Conservation (phyloP, 1,139 yeast genomes). For the Eremothecium coryli region DNA sequence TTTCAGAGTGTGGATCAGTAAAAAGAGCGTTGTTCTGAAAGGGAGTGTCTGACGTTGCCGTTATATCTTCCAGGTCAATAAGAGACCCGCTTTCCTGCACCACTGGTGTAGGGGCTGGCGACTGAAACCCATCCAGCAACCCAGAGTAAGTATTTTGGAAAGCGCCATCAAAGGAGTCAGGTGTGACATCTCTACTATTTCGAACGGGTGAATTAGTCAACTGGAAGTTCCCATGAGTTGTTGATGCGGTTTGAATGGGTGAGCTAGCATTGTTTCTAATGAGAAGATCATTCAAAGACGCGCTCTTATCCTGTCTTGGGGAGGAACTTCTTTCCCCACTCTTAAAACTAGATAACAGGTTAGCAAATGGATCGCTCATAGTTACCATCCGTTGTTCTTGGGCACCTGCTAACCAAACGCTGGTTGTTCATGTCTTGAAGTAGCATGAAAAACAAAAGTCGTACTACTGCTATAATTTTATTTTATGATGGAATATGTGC, state of each 20-base stretch:
- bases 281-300: slow-evolving; percentile 6
- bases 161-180: not conserved
- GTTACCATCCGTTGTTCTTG: no score
- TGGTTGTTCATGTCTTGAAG: no score
- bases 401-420: no score
- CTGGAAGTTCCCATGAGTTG: not conserved
- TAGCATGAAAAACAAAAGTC: no score
- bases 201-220: not conserved
- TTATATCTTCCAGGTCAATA: slow-evolving; percentile 1
- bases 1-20: slow-evolving; percentile 7
- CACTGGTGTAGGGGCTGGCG: not conserved
- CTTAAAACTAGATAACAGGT: slow-evolving; percentile 32
- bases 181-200: not conserved
- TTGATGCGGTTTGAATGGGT: not conserved
- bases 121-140: not conserved
- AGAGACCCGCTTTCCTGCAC: slow-evolving; percentile 1
- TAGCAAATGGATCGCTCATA: slow-evolving; percentile 38
- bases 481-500: no score
- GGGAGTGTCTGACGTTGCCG: not conserved
- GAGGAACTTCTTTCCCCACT: slow-evolving; percentile 9
- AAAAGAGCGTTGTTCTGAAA: not conserved
- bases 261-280: not conserved
- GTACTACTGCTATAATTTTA: no score
- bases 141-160: not conserved
- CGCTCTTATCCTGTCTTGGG: slow-evolving; percentile 2